Evolutionary conservation across 2,329 filamentous ascomycete genomes (phyloP), one percentile per base, ranked within the genome.

Genomic region (Scorias spongiosa): DNA sequence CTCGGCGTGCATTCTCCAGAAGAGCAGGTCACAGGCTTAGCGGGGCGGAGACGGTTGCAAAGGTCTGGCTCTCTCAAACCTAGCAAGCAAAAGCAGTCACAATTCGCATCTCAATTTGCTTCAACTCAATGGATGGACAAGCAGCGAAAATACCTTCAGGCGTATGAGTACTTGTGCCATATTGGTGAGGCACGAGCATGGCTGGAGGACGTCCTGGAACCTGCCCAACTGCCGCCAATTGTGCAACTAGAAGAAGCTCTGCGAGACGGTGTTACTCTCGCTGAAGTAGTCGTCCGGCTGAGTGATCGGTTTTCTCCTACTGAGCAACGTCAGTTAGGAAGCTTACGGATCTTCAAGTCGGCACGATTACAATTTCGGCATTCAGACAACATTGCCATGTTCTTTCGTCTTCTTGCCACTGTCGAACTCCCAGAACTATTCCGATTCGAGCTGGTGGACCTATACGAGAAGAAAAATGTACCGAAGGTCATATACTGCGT

Each of bases 391-490:
- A 95, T 96, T 50, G 89, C 87, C 38, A 76, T 91, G 41, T 98
- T 98, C 67, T 96, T 96, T 66, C 79, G 84, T 46, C 94, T 93
- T 51, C 73, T 98, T 1, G 84, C 89, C 50, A 85, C 95, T 48
- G 79, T 95, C 8, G 84, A 94, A 56, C 69, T 98, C 2, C 91
- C 91, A 1, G 93, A 98, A 54, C 74, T 98, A 14, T 98, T 98
- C 63, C 80, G 89, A 45, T 98, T 98, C 62, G 91, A 98, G 62
- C 72, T 96, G 39, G 93, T 96, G 50, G 91, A 98, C 63, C 68
- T 98, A 10, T 98, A 98, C 67, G 93, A 98, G 65, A 98, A 96
- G 71, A 98, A 98, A 66, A 98, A 98, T 56, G 93, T 96, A 1
- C 91, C 91, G 3, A 98, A 96, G 63, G 93, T 96, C 59, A 98